Percentiles rank a stretch among this genome's conserved stretches.
These are phyloP conservation scores for Vitis rupestris DNA, from an alignment of 164 flowering plant genomes.

Conservation along the genomic window DNA sequence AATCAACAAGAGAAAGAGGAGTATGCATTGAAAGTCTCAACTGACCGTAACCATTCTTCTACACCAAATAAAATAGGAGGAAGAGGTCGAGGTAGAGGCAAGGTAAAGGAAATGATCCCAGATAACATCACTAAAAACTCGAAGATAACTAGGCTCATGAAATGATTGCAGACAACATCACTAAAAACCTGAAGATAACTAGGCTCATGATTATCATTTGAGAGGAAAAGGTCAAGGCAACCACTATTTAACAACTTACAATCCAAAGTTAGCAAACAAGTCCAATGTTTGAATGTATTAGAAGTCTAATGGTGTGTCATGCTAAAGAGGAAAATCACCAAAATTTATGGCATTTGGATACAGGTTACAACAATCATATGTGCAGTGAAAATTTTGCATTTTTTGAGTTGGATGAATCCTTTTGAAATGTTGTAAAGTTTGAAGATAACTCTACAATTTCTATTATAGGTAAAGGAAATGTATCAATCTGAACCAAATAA, in stretches of 20 bases:
- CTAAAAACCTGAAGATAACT: conserved; percentile 8
- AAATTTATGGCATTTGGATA: conserved; percentile 10
- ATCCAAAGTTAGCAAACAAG: too few species aligned
- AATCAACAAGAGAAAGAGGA: conserved; percentile 5
- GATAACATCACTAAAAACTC: background rate
- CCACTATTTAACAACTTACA: too few species aligned
- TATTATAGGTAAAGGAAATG: conserved; percentile 6
- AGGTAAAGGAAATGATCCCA: conserved; percentile 13
- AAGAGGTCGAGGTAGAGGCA: conserved; percentile 11
- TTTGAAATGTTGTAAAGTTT: background rate
- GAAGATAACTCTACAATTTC: background rate
- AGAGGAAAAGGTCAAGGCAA: background rate
- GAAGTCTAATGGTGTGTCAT: conserved; percentile 3
- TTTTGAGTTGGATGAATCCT: background rate
- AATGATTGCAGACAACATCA: conserved; percentile 5
- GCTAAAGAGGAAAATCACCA: background rate
- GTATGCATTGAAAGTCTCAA: conserved; percentile 15
- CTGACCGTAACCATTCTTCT: background rate
- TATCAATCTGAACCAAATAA: background rate
- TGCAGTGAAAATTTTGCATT: conserved; percentile 12
- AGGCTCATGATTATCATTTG: conserved; percentile 4
- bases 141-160: background rate
- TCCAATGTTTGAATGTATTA: conserved; percentile 18
- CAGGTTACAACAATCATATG: conserved; percentile 9
- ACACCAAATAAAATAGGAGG: background rate